phyloP scores from a whole-genome alignment of 2,329 filamentous ascomycete species.

The Blumeriella jaapii region DNA sequence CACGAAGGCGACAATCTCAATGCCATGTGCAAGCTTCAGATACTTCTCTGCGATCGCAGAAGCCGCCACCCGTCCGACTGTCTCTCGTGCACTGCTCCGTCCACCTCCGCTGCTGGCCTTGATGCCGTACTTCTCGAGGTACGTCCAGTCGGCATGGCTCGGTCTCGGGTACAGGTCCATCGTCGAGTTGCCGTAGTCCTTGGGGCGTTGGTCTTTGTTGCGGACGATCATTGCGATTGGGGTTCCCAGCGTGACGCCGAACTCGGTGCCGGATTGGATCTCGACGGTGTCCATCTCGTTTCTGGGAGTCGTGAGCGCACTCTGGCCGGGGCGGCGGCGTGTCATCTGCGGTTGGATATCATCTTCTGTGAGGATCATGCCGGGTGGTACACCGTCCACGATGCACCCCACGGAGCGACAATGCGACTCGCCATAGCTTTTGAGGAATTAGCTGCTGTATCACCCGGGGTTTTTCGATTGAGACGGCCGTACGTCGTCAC shows the following conservation, averaged over 20 bases:
- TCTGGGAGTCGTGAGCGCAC: conserved; percentile 78
- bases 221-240: conserved; percentile 79
- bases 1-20: conserved; percentile 88
- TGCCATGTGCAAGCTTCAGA: conserved; percentile 63
- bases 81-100: conserved; percentile 85
- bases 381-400: conserved; percentile 83
- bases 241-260: conserved; percentile 79
- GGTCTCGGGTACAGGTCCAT: conserved; percentile 89
- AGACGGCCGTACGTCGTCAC: conserved; percentile 52
- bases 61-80: conserved; percentile 83
- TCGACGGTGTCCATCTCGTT: conserved; percentile 86
- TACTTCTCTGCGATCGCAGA: conserved; percentile 93
- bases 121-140: conserved; percentile 92
- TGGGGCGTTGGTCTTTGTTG: conserved; percentile 87
- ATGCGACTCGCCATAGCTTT: conserved; percentile 68
- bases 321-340: conserved; percentile 79
- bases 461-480: no score
- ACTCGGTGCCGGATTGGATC: conserved; percentile 88
- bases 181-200: conserved; percentile 81
- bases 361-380: conserved; percentile 70
- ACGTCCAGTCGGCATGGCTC: conserved; percentile 92
- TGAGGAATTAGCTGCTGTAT: conserved; percentile 7
- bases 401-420: conserved; percentile 91
- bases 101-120: conserved; percentile 87
- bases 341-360: conserved; percentile 95